Conservation (phyloP, 75 land plant species). For the Pinus albicaulis region DNA sequence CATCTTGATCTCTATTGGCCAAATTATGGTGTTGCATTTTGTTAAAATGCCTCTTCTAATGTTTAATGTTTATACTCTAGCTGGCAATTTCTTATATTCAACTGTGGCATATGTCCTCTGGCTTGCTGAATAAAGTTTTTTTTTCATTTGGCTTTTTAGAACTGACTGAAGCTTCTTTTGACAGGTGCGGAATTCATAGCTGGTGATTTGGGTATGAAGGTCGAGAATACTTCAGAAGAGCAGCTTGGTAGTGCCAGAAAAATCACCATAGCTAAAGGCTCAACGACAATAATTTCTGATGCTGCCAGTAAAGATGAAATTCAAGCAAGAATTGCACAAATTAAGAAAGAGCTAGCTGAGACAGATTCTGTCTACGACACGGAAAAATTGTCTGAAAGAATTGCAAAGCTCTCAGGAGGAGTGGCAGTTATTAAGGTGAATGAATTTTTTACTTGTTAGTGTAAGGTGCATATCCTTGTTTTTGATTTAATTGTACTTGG, state of each 20-base stretch:
- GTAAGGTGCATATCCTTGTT: too few relatives aligned
- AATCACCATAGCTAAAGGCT: conserved; percentile 62
- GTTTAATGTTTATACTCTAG: too few relatives aligned
- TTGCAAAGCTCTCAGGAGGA: conserved; percentile 95
- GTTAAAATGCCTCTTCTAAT: too few relatives aligned
- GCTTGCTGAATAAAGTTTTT: background rate
- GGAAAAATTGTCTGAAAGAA: conserved; percentile 78
- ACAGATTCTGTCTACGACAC: conserved; percentile 85
- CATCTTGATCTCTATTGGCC: too few relatives aligned
- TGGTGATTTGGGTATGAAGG: conserved; percentile 62
- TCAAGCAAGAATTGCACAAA: conserved; percentile 77
- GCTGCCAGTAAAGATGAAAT: conserved; percentile 85
- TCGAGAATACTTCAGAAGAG: conserved; percentile 66
- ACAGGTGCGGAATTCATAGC: conserved; percentile 85
- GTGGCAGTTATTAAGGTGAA: conserved; percentile 85
- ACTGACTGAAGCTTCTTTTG: background rate
- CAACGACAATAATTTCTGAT: conserved; percentile 82
- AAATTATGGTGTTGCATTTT: too few relatives aligned
- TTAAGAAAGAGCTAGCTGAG: conserved; percentile 74
- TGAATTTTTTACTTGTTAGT: background rate
- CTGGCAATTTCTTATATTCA: too few relatives aligned
- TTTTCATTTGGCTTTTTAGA: background rate
- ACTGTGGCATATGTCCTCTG: too few relatives aligned
- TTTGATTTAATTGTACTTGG: background rate
- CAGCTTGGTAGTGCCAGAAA: conserved; percentile 84